Conservation (phyloP, 352 stramenopile genomes). For the Pilasporangium apinafurcum region DNA sequence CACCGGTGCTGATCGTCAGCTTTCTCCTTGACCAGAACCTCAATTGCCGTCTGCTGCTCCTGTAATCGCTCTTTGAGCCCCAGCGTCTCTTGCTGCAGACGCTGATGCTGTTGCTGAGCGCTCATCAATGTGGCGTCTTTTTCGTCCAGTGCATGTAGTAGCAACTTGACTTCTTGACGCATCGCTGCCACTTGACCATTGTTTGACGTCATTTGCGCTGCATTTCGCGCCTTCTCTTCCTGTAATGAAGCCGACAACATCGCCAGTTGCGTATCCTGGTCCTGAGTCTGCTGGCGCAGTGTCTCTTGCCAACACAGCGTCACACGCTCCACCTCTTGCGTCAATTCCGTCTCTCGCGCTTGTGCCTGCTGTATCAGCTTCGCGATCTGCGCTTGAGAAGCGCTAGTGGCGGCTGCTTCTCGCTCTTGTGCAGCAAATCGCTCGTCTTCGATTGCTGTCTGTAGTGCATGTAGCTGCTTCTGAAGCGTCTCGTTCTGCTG, state of each 20-base stretch:
- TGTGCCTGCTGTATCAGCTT: slow-evolving; percentile 10
- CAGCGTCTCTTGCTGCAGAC: slow-evolving; percentile 18
- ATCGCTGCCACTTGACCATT: slow-evolving; percentile 49
- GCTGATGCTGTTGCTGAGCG: slow-evolving; percentile 19
- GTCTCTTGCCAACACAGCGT: slow-evolving; percentile 37
- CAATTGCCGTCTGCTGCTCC: slow-evolving; percentile 20
- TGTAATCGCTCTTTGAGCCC: slow-evolving; percentile 26
- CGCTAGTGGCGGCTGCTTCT: slow-evolving; percentile 10
- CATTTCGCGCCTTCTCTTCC: slow-evolving; percentile 29
- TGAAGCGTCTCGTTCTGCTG: slow-evolving; percentile 25
- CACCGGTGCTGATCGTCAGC: slow-evolving; percentile 17
- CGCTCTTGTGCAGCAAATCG: slow-evolving; percentile 27
- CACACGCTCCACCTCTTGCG: slow-evolving; percentile 29
- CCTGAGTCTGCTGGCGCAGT: slow-evolving; percentile 51
- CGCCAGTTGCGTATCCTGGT: slow-evolving; percentile 53
- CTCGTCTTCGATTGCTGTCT: slow-evolving; percentile 30
- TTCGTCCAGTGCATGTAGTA: slow-evolving; percentile 43
- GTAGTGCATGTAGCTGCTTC: slow-evolving; percentile 14
- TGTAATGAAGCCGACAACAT: slow-evolving; percentile 39
- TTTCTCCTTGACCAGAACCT: slow-evolving; percentile 31
- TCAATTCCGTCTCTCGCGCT: slow-evolving; percentile 8
- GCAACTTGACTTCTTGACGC: slow-evolving; percentile 68
- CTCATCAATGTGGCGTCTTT: slow-evolving; percentile 49
- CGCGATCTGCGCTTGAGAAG: slow-evolving; percentile 15
- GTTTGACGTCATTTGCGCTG: slow-evolving; percentile 26